Evolutionary conservation across 345 rosid genomes (phyloP).

Genomic region (Leavenworthia alabamica): DNA sequence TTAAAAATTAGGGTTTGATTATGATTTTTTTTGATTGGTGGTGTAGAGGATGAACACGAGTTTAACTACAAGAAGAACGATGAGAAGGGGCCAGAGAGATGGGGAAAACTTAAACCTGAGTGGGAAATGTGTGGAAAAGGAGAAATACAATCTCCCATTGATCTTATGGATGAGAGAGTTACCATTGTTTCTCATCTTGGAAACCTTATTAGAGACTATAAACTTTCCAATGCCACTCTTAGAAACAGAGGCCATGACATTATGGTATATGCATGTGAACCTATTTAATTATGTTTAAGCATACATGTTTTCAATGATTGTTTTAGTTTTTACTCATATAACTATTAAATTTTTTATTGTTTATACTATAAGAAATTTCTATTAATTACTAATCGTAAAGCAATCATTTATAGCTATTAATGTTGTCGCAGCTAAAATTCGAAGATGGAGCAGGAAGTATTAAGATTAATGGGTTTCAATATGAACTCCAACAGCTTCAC

Average conservation of each 20-base stretch:
- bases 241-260: constrained; percentile 87
- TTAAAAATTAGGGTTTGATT: too few species aligned
- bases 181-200: constrained; percentile 49
- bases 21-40: neutral
- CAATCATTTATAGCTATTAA: neutral
- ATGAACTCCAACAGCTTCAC: constrained; percentile 57
- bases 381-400: too few species aligned
- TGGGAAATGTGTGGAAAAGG: constrained; percentile 67
- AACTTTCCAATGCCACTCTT: constrained; percentile 51
- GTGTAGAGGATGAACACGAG: constrained; percentile 60
- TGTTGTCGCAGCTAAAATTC: constrained; percentile 35
- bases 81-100: constrained; percentile 50
- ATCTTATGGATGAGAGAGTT: constrained; percentile 50
- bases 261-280: constrained; percentile 42
- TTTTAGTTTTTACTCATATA: too few species aligned
- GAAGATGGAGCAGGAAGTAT: constrained; percentile 48
- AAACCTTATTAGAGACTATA: constrained; percentile 48
- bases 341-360: too few species aligned
- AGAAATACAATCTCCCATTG: constrained; percentile 80
- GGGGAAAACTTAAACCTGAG: constrained; percentile 64
- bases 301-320: too few species aligned
- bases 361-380: too few species aligned
- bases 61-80: constrained; percentile 42
- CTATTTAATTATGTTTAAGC: neutral
- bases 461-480: constrained; percentile 37